Percentiles rank a stretch among this genome's conserved stretches.
phyloP scores from a whole-genome alignment of 345 rosid species.

The Turritis glabra region DNA sequence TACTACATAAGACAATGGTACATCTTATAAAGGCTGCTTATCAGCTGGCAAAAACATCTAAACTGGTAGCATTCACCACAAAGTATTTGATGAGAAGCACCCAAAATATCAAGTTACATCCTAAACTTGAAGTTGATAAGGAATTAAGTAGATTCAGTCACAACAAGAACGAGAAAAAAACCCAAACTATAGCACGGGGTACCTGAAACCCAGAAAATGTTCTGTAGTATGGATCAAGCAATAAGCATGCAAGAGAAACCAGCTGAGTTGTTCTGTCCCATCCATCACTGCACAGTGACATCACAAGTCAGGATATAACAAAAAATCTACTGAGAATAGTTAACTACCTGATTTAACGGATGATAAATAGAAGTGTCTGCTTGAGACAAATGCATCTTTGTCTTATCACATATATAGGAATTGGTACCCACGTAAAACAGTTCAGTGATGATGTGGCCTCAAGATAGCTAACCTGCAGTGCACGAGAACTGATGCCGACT shows the following conservation, averaged over 20 bases:
- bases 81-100: constrained; percentile 4
- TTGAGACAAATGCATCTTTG: constrained; percentile 22
- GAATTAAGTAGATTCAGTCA: background rate
- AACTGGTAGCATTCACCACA: constrained; percentile 16
- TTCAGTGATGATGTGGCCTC: constrained; percentile 1
- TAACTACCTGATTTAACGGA: constrained; percentile 3
- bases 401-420: constrained; percentile 14
- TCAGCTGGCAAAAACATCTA: constrained; percentile 7
- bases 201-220: constrained; percentile 98
- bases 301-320: constrained; percentile 9
- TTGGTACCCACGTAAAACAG: constrained; percentile 15
- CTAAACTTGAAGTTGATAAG: constrained; percentile 17
- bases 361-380: constrained; percentile 3
- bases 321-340: constrained; percentile 18
- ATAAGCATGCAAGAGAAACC: constrained; percentile 86
- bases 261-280: constrained; percentile 99
- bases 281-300: constrained; percentile 73
- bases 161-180: constrained; percentile 22
- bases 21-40: constrained; percentile 10
- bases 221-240: constrained; percentile 95
- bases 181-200: constrained; percentile 13
- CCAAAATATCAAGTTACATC: constrained; percentile 6
- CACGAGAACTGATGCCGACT: constrained; percentile 94
- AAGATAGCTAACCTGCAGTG: constrained; percentile 81
- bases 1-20: constrained; percentile 23